phyloP scores from a whole-genome alignment of 1,284 basidiomycete genomes.

The Apiotrichum porosum region DNA sequence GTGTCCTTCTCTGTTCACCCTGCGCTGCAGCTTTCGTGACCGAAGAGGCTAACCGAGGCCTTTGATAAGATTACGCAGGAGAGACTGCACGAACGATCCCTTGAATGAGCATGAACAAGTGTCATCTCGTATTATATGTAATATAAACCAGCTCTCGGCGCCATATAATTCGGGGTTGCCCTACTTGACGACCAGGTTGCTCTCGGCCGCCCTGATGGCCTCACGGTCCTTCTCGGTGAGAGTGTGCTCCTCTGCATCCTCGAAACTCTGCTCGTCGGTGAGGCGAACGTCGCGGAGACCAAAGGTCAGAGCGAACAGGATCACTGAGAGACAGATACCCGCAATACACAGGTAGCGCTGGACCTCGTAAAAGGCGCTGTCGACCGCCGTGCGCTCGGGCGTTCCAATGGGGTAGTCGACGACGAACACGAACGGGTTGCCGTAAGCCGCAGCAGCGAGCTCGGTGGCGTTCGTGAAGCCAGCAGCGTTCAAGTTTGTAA shows the following conservation, averaged over 20 bases:
- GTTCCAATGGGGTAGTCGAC: conserved; percentile 39
- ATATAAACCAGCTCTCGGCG: too few relatives aligned
- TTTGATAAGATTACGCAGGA: too few relatives aligned
- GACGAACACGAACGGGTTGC: conserved; percentile 37
- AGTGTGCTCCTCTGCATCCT: conserved; percentile 24
- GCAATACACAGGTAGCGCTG: conserved; percentile 40
- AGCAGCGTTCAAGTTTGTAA: conserved; percentile 5
- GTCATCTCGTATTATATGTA: too few relatives aligned
- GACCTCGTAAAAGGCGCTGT: conserved; percentile 33
- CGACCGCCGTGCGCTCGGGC: conserved; percentile 37
- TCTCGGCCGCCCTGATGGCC: too few relatives aligned
- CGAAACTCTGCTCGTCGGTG: conserved; percentile 33
- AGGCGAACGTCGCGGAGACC: conserved; percentile 30
- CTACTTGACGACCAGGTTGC: too few relatives aligned
- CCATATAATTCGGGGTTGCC: too few relatives aligned
- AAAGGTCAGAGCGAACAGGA: conserved; percentile 26
- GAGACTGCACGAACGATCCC: too few relatives aligned
- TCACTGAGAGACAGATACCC: conserved; percentile 34
- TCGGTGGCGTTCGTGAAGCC: conserved; percentile 35
- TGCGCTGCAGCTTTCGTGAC: too few relatives aligned
- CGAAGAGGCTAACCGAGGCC: too few relatives aligned
- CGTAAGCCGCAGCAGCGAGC: conserved; percentile 37
- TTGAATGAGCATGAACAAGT: too few relatives aligned
- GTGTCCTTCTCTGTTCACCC: too few relatives aligned
- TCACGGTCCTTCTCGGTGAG: too few relatives aligned